Conservation (phyloP, 495 filamentous ascomycete genomes). For the Penicillium riverlandense region DNA sequence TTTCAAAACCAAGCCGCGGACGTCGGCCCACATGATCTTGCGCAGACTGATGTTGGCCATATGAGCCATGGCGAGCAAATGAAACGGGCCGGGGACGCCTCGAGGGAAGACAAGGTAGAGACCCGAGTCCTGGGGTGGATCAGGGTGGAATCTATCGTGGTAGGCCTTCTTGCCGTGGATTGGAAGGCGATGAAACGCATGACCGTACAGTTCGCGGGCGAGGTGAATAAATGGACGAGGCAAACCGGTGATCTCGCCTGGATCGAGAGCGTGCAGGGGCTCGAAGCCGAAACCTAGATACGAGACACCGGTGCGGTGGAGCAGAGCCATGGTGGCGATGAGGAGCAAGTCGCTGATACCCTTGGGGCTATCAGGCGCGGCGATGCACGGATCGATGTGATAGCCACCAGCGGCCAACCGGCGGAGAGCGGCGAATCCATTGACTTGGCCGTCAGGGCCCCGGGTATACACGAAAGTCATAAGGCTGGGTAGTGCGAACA, state of each 20-base stretch:
- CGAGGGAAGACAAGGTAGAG: conserved; percentile 31
- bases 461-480: conserved; percentile 40
- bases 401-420: conserved; percentile 30
- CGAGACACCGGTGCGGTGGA: conserved; percentile 19
- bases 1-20: conserved; percentile 2
- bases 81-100: conserved; percentile 19
- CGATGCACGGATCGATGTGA: conserved; percentile 38
- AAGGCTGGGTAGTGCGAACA: conserved; percentile 28
- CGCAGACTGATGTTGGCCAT: conserved; percentile 31
- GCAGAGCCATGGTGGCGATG: conserved; percentile 29
- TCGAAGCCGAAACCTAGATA: conserved; percentile 38
- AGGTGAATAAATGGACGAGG: conserved; percentile 12
- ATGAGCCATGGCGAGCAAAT: conserved; percentile 32
- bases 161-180: conserved; percentile 37
- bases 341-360: conserved; percentile 34
- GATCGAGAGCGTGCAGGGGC: conserved; percentile 17
- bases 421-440: conserved; percentile 35
- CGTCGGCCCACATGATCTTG: conserved; percentile 17
- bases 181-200: conserved; percentile 23
- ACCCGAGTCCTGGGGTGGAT: conserved; percentile 20
- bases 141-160: conserved; percentile 35
- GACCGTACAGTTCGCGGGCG: conserved; percentile 20
- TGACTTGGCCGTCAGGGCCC: conserved; percentile 17
- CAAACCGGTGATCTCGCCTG: conserved; percentile 24
- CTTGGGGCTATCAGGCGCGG: conserved; percentile 23